Percentiles rank a stretch among this genome's conserved stretches.
Conservation (phyloP, 768 basidiomycete species). For the Termitomyces sp. region DNA sequence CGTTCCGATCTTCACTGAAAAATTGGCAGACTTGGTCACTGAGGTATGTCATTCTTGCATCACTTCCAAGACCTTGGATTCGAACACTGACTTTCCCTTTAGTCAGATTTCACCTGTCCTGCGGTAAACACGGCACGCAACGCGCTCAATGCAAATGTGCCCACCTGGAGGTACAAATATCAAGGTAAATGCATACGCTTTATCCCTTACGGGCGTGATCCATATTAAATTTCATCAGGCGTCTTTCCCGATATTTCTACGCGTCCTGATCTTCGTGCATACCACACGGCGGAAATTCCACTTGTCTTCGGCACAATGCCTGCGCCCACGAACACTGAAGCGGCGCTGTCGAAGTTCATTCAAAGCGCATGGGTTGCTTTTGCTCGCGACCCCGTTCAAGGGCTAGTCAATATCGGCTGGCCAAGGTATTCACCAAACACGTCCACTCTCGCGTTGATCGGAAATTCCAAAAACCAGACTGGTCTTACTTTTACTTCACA, state of each 20-base stretch:
- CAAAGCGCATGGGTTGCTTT: constrained; percentile 36
- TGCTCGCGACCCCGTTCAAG: constrained; percentile 28
- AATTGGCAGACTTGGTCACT: background rate
- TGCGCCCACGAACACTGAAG: constrained; percentile 14
- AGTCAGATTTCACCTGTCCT: constrained; percentile 12
- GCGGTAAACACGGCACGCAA: constrained; percentile 1
- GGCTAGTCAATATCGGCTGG: constrained; percentile 20
- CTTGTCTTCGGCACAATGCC: constrained; percentile 29
- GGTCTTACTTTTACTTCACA: constrained; percentile 1
- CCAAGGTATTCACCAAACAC: constrained; percentile 14
- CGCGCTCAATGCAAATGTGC: constrained; percentile 4
- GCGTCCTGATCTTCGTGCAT: constrained; percentile 27
- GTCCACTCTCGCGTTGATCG: constrained; percentile 8
- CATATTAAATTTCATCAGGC: constrained; percentile 12
- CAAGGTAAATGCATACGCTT: constrained; percentile 12
- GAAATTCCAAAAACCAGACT: constrained; percentile 7
- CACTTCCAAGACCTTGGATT: background rate
- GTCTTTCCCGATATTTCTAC: constrained; percentile 30
- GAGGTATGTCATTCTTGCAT: background rate
- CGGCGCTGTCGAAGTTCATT: constrained; percentile 27
- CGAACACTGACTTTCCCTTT: background rate
- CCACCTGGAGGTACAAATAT: constrained; percentile 16
- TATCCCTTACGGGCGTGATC: constrained; percentile 18
- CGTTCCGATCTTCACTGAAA: background rate
- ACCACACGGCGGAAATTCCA: constrained; percentile 33